Conservation (phyloP, 176 grass and related monocot genomes). For the Poa annua region DNA sequence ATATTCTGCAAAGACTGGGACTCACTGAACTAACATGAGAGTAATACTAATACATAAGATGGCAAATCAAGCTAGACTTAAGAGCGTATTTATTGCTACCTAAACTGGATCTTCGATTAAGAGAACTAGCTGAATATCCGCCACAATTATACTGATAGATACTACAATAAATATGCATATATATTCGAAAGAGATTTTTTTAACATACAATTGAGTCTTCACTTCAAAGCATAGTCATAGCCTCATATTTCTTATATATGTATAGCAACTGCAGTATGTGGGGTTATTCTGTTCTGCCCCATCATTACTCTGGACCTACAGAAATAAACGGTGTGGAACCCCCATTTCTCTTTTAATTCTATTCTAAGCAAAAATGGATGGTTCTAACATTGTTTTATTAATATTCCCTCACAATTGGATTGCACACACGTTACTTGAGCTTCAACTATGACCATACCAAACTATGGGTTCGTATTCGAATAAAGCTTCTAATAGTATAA, state of each 20-base stretch:
- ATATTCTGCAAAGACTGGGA: constrained; percentile 3
- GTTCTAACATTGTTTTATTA: background rate
- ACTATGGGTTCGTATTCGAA: too few relatives aligned
- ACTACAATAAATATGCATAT: background rate
- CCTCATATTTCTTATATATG: constrained; percentile 1
- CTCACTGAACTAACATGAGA: background rate
- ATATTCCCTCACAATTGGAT: background rate
- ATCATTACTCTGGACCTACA: background rate
- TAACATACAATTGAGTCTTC: background rate
- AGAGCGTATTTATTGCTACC: background rate
- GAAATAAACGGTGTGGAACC: background rate
- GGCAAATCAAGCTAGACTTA: constrained; percentile 11
- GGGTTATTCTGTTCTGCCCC: background rate
- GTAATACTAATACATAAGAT: constrained; percentile 14
- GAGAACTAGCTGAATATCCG: background rate
- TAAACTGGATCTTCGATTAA: background rate
- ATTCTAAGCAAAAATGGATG: background rate
- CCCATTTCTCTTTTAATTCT: background rate
- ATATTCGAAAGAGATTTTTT: background rate
- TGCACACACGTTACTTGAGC: too few relatives aligned
- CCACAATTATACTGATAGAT: background rate
- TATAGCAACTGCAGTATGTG: too few relatives aligned
- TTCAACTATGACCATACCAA: too few relatives aligned
- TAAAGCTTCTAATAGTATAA: too few relatives aligned
- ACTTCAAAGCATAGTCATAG: background rate